phyloP scores from a whole-genome alignment of 768 basidiomycete species.

The Cystobasidium ongulense region DNA sequence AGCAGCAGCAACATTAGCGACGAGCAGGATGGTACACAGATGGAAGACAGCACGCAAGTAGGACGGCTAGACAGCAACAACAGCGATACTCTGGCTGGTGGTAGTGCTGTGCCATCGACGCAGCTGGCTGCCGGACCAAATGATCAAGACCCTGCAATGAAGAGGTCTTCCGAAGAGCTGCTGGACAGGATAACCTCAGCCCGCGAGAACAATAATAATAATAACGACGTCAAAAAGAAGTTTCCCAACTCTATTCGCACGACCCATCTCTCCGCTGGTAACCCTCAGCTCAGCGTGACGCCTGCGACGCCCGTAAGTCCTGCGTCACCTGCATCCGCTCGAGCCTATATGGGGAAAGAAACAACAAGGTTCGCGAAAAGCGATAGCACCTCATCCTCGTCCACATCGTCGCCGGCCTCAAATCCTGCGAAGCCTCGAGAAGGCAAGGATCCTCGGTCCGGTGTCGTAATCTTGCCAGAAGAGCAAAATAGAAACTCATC shows the following conservation, averaged over 20 bases:
- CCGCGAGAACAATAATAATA: neutral
- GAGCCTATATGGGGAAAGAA: neutral
- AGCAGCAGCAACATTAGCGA: neutral
- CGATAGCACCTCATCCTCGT: neutral
- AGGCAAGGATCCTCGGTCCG: neutral
- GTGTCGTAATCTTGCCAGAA: neutral
- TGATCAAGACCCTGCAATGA: neutral
- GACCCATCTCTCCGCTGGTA: neutral
- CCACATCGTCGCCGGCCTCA: neutral
- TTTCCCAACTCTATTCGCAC: neutral
- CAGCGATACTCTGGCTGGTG: neutral
- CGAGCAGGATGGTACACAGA: neutral
- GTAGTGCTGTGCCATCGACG: neutral
- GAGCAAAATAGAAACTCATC: neutral
- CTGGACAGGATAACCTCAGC: neutral
- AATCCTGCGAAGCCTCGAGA: neutral
- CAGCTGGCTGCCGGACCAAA: neutral
- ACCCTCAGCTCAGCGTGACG: constrained; percentile 2
- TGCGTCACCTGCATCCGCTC: neutral
- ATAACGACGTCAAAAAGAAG: neutral
- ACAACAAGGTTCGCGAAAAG: neutral
- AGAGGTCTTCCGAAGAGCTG: neutral
- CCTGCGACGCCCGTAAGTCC: constrained; percentile 19
- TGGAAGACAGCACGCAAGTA: neutral
- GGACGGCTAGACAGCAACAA: neutral